phyloP scores from a whole-genome alignment of 108 stramenopile species.

The Nannochloropsis granulata region DNA sequence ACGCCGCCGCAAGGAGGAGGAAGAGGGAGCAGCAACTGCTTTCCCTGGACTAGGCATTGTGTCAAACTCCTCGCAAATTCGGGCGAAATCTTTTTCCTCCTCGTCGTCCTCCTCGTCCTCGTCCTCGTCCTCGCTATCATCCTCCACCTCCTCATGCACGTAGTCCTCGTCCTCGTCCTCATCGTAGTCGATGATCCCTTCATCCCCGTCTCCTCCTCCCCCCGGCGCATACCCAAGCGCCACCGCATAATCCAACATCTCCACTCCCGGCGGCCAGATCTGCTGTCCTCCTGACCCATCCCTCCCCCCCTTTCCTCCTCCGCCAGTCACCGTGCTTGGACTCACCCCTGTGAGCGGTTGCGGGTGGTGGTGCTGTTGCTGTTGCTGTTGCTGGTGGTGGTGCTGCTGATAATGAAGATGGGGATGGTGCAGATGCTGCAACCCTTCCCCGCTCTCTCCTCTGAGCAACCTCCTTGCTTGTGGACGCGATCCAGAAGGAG shows the following conservation, averaged over 20 bases:
- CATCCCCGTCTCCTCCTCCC: background rate
- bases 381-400: background rate
- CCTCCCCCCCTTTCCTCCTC: background rate
- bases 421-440: too few species aligned
- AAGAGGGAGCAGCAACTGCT: background rate
- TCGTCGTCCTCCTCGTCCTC: background rate
- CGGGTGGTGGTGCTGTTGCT: background rate
- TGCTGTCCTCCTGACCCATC: background rate
- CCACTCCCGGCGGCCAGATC: background rate
- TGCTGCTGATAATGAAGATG: background rate
- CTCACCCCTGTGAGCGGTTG: background rate
- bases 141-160: background rate
- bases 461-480: too few species aligned
- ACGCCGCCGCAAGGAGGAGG: background rate
- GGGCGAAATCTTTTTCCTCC: background rate
- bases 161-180: background rate
- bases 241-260: background rate
- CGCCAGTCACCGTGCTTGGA: background rate
- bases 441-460: too few species aligned
- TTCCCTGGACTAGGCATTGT: background rate
- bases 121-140: background rate
- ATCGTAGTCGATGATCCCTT: background rate
- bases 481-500: background rate
- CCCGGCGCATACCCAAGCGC: background rate
- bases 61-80: background rate